Evolutionary conservation across 2,329 filamentous ascomycete genomes (phyloP).

Genomic region (Chaetomium sp.): DNA sequence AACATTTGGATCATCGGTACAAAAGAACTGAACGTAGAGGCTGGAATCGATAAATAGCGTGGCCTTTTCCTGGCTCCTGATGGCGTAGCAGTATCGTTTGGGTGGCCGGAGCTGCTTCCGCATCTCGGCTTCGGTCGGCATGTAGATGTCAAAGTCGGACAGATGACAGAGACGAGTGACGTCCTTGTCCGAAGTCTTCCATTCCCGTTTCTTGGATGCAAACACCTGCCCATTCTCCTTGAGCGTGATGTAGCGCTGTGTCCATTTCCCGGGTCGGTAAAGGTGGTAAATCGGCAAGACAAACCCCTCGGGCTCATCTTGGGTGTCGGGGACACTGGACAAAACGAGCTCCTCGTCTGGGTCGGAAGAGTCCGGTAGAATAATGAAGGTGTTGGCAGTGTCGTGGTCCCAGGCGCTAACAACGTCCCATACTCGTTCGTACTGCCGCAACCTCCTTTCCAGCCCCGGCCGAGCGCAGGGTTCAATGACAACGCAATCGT

Average conservation of each 20-base stretch:
- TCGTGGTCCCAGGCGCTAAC: constrained; percentile 92
- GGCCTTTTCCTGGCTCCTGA: constrained; percentile 89
- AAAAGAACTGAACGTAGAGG: constrained; percentile 91
- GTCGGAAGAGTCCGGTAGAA: constrained; percentile 54
- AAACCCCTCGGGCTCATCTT: constrained; percentile 58
- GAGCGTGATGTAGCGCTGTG: constrained; percentile 73
- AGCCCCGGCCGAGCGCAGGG: constrained; percentile 69
- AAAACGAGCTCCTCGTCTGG: constrained; percentile 57
- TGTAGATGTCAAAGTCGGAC: constrained; percentile 89
- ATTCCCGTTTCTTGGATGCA: constrained; percentile 63
- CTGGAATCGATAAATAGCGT: constrained; percentile 74
- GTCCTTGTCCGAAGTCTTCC: constrained; percentile 58
- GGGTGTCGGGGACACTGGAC: constrained; percentile 50
- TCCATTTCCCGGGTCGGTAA: constrained; percentile 78
- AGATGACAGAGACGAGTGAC: constrained; percentile 69
- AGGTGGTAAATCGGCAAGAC: constrained; percentile 73
- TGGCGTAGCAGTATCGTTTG: constrained; percentile 76
- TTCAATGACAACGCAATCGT: constrained; percentile 68
- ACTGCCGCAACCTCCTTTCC: constrained; percentile 74
- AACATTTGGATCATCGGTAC: constrained; percentile 61
- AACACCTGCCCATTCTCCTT: constrained; percentile 64
- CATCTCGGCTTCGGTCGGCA: constrained; percentile 60
- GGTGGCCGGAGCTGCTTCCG: constrained; percentile 71
- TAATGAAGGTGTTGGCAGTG: constrained; percentile 64
- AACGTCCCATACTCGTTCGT: constrained; percentile 79